Evolutionary conservation across 768 basidiomycete genomes (phyloP), one percentile per base, ranked within the genome.

Genomic region (Suillus subalutaceus): DNA sequence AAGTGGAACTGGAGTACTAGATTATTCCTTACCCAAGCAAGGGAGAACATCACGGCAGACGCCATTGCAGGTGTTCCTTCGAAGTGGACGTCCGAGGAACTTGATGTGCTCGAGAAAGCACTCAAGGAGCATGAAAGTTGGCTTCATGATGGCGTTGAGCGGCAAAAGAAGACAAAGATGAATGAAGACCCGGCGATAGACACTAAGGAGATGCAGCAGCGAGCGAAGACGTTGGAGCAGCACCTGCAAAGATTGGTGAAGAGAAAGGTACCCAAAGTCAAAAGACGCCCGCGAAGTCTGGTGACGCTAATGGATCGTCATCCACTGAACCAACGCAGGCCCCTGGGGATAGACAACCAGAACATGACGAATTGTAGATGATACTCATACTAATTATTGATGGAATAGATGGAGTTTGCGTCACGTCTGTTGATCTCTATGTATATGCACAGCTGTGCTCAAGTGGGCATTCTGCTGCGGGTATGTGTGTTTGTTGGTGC

Each of bases 1-100:
- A 90, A 88, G 86, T 91, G 88, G 91, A 94, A 88, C 79, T 99
- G 87, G 92, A 90, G 84, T 78, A 92, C 88, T 66, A 89, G 84
- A 18, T 76, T 92, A n/a, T 99, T 99, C 90, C 84, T 97, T 37
- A 79, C 83, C 1, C 91, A 94, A 63, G 96, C 96, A 30, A 83
- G 83, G 7, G 74, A 82, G 65, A 96, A 97, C 76, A 79, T 91
- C 53, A 93, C 93, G 2, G 78, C 79, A 4, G 92, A 92, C 69
- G 78, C 82, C 16, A 82, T 83, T 12, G 83, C 82, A 0, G 89
- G 84, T 6, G 77, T 88, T 8, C 88, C 87, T 0, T 88, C 90
- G 0, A 93, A 92, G 74, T 97, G 91, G 88, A 96, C 95, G 1
- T 75, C 81, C 18, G 91, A 89, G n/a, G 97, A 99, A 75, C 83